Percentiles rank a stretch among this genome's conserved stretches.
Evolutionary conservation across 306 rosid species (phyloP).

Genomic region (Albizia julibrissin): DNA sequence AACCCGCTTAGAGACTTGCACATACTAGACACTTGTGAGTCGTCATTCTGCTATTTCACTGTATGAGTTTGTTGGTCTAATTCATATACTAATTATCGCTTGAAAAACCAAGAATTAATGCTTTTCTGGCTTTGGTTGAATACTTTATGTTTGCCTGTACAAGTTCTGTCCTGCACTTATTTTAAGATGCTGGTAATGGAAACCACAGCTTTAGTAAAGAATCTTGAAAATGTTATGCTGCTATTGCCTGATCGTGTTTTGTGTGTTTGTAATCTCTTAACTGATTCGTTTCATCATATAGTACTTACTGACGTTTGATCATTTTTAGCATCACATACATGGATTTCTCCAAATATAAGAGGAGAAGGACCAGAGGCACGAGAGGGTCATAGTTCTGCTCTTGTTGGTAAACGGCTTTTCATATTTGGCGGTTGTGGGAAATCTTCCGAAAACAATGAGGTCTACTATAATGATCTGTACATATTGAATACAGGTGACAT

Average conservation of each 20-base stretch:
- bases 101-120: constrained; percentile 22
- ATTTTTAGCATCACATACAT: constrained; percentile 67
- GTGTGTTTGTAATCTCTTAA: neutral
- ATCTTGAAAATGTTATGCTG: constrained; percentile 23
- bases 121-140: constrained; percentile 21
- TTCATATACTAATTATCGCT: neutral
- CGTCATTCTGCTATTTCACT: constrained; percentile 16
- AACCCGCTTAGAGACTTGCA: constrained; percentile 89
- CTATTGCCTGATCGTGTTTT: neutral
- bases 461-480: constrained; percentile 88
- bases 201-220: neutral
- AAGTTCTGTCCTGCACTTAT: constrained; percentile 18
- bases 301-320: constrained; percentile 28
- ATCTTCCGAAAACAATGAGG: constrained; percentile 64
- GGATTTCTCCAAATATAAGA: constrained; percentile 78
- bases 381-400: constrained; percentile 94
- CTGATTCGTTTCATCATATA: neutral
- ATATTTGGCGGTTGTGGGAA: constrained; percentile 98
- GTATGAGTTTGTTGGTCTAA: neutral
- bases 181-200: neutral
- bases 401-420: constrained; percentile 79
- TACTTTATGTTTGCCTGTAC: constrained; percentile 12
- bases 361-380: constrained; percentile 97
- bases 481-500: constrained; percentile 84
- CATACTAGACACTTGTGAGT: constrained; percentile 87